Evolutionary conservation across 2,329 filamentous ascomycete species (phyloP), one percentile per base, ranked within the genome.

Genomic region (Aspergillus sclerotialis): DNA sequence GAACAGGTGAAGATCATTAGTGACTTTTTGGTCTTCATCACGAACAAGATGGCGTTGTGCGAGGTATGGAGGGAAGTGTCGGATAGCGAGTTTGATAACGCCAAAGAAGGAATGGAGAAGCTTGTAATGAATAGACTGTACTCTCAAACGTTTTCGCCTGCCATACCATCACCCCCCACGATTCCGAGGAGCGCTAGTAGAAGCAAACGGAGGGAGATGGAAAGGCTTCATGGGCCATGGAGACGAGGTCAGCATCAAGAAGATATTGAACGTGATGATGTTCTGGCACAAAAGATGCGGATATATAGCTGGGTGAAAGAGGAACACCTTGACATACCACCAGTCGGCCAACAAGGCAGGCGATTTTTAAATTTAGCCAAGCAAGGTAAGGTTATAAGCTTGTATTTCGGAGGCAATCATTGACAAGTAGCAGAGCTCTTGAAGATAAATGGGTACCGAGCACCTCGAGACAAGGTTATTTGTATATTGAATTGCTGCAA

Each of bases 401-500:
- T 6, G 8, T 10, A 4, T 5, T 30, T 5, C 28, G 14, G 8
- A 9, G 5, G 10, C 8, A 28, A 15, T 28, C 33, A 16, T 43
- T 53, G 35, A 70, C 52, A 17, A 40, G 10, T 19, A n/a, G 12
- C 55, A 87, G 92, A 98, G 62, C 70, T 98, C 10, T 67, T 94
- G 24, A 98, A 98, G 61, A 95, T 98, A 54, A 94, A 90, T 54
- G 92, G 85, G 7, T 98, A 98, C 56, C 79, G 93, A 47, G 92
- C 92, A n/a, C 92, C 92, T 4, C 73, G 92, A 49, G 92, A 98
- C 68, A 98, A 98, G 64, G 92, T 98, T 36, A 96, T 98, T 32
- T 98, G 92, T 60, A 87, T 96, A 29, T 68, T 98, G 36, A 98
- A 98, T 64, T 95, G 89, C 66, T 98, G 92, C 76, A 98, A 98